Percentiles rank a stretch among this genome's conserved stretches.
These are phyloP conservation scores for Paracoccidioides brasiliensis DNA, from an alignment of 2,329 filamentous ascomycete genomes.

Conservation along the genomic window DNA sequence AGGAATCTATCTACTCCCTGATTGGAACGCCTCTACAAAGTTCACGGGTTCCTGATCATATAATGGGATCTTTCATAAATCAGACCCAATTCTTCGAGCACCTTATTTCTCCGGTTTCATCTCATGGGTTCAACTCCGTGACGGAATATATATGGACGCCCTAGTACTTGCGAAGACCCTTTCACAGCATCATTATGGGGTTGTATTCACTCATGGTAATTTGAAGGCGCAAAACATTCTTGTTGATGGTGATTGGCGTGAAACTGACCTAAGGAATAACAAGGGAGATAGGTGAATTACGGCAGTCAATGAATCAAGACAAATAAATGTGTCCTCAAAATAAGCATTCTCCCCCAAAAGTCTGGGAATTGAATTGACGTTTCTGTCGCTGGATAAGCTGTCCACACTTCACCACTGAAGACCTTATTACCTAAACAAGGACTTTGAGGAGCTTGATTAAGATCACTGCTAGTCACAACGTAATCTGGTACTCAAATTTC, in stretches of 20 bases:
- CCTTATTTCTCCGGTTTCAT: constrained; percentile 18
- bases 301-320: no score
- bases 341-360: no score
- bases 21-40: constrained; percentile 21
- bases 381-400: no score
- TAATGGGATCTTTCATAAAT: constrained; percentile 20
- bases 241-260: constrained; percentile 11
- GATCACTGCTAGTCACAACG: no score
- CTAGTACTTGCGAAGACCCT: constrained; percentile 14
- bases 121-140: constrained; percentile 17
- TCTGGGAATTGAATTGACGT: no score
- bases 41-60: constrained; percentile 21
- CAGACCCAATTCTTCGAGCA: constrained; percentile 18
- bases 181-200: constrained; percentile 8
- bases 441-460: no score
- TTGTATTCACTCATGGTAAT: constrained; percentile 17
- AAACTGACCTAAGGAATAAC: no score
- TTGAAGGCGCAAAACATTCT: constrained; percentile 16
- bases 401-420: no score
- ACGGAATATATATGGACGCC: constrained; percentile 16
- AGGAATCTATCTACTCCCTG: constrained; percentile 19
- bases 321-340: no score
- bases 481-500: no score
- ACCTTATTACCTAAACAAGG: no score
- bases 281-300: no score